These are phyloP conservation scores for Ophiostoma populinum DNA, from an alignment of 2,329 filamentous ascomycete genomes.

Conservation along the genomic window DNA sequence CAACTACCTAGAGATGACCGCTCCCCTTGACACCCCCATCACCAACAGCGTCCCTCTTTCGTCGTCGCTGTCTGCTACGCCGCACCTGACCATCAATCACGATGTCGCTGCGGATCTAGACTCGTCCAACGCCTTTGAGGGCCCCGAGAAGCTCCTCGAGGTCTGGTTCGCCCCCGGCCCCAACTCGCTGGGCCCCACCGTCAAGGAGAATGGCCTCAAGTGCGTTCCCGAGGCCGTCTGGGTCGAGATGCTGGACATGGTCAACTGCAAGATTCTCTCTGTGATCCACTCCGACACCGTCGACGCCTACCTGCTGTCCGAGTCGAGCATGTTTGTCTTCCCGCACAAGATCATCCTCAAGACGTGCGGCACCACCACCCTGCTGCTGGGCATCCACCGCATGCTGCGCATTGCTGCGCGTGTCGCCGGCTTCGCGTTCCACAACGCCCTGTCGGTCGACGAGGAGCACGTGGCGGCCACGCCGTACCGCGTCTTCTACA, in stretches of 20 bases:
- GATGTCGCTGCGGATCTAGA: slow-evolving; percentile 85
- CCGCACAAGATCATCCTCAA: slow-evolving; percentile 99
- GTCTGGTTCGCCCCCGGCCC: slow-evolving; percentile 90
- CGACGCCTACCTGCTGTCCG: slow-evolving; percentile 90
- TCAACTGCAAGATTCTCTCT: slow-evolving; percentile 96
- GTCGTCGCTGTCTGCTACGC: slow-evolving; percentile 64
- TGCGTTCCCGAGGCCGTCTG: slow-evolving; percentile 67
- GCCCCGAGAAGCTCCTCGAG: slow-evolving; percentile 93
- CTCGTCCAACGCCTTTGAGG: slow-evolving; percentile 92
- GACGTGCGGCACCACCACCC: slow-evolving; percentile 92
- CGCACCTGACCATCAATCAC: slow-evolving; percentile 91
- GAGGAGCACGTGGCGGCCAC: slow-evolving; percentile 62
- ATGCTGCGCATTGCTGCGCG: slow-evolving; percentile 82
- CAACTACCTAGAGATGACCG: slow-evolving; percentile 58
- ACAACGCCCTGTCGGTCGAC: slow-evolving; percentile 46
- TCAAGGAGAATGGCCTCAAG: slow-evolving; percentile 66
- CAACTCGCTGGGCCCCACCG: slow-evolving; percentile 50
- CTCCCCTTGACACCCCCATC: slow-evolving; percentile 61
- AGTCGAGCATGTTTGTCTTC: slow-evolving; percentile 99
- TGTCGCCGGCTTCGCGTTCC: slow-evolving; percentile 75
- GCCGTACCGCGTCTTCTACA: slow-evolving; percentile 95
- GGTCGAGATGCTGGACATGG: slow-evolving; percentile 94
- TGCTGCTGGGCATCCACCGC: slow-evolving; percentile 75
- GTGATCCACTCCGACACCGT: slow-evolving; percentile 85
- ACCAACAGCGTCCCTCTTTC: slow-evolving; percentile 70